Percentiles rank a stretch among this genome's conserved stretches.
Conservation (phyloP, 306 rosid species). For the Quercus aquifolioides region DNA sequence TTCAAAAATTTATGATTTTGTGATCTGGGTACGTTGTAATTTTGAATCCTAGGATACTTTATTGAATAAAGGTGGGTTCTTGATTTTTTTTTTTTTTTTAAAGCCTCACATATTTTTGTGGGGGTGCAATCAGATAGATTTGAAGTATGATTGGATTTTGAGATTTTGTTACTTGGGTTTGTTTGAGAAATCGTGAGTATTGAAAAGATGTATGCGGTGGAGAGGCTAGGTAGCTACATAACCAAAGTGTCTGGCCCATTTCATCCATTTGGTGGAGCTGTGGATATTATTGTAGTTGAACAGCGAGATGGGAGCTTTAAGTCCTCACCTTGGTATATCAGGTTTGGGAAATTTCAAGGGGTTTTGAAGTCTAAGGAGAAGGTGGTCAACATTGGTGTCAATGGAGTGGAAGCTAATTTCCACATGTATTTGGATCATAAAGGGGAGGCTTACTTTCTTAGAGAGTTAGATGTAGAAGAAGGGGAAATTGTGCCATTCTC, state of each 20-base stretch:
- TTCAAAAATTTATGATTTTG: background rate
- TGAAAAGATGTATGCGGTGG: conserved; percentile 79
- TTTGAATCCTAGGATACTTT: background rate
- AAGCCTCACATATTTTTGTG: conserved; percentile 12
- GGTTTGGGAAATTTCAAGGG: conserved; percentile 93
- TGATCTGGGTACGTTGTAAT: conserved; percentile 17
- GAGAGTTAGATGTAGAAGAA: conserved; percentile 48
- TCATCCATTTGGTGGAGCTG: conserved; percentile 97
- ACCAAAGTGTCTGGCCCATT: conserved; percentile 75
- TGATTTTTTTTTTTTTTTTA: background rate
- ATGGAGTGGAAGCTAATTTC: conserved; percentile 62
- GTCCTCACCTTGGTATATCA: conserved; percentile 90
- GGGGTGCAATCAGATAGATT: conserved; percentile 15
- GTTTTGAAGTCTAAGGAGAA: conserved; percentile 78
- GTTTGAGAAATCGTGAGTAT: conserved; percentile 8
- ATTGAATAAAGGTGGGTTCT: background rate
- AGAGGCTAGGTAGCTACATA: conserved; percentile 68
- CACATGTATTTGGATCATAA: conserved; percentile 73
- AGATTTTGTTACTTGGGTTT: conserved; percentile 3
- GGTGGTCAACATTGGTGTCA: conserved; percentile 58
- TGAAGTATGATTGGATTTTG: conserved; percentile 14
- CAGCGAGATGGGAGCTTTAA: conserved; percentile 81
- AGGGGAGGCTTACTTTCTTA: conserved; percentile 82
- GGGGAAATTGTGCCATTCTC: conserved; percentile 37
- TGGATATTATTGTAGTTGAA: conserved; percentile 83